Evolutionary conservation across 2,329 filamentous ascomycete species (phyloP).

Genomic region (Didymella lethalis): DNA sequence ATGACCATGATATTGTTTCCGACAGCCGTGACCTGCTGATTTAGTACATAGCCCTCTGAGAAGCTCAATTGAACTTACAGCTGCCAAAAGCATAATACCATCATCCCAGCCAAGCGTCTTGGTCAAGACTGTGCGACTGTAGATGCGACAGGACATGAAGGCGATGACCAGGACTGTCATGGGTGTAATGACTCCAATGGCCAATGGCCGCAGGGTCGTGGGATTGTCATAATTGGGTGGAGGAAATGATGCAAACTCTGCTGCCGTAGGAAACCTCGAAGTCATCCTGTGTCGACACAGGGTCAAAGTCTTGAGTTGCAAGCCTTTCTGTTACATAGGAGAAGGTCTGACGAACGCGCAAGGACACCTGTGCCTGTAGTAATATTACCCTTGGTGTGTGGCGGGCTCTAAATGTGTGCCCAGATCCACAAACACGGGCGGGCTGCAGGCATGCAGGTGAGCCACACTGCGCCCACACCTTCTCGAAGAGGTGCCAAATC

Average conservation of each 20-base stretch:
- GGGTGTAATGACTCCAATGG: constrained; percentile 36
- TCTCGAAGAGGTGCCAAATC: constrained; percentile 18
- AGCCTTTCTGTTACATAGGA: constrained; percentile 15
- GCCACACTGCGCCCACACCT: constrained; percentile 17
- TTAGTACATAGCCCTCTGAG: background rate
- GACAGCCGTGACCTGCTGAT: constrained; percentile 27
- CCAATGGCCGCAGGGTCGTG: constrained; percentile 31
- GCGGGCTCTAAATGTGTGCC: constrained; percentile 9
- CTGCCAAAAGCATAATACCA: constrained; percentile 39
- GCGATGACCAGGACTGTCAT: constrained; percentile 28
- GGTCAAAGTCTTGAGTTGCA: constrained; percentile 11
- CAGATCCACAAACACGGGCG: constrained; percentile 8
- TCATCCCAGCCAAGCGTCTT: constrained; percentile 41
- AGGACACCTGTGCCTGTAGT: constrained; percentile 5
- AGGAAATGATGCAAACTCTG: constrained; percentile 38
- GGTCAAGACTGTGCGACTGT: constrained; percentile 38
- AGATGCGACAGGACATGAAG: constrained; percentile 34
- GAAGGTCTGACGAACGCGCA: constrained; percentile 2
- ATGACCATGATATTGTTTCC: constrained; percentile 39
- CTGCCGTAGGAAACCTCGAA: constrained; percentile 36
- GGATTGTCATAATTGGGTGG: constrained; percentile 43
- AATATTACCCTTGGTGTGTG: constrained; percentile 1
- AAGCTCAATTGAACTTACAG: constrained; percentile 25
- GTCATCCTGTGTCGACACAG: constrained; percentile 28
- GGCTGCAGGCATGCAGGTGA: constrained; percentile 13